These are phyloP conservation scores for Diaporthe vexans DNA, from an alignment of 2,329 filamentous ascomycete genomes.

Conservation along the genomic window DNA sequence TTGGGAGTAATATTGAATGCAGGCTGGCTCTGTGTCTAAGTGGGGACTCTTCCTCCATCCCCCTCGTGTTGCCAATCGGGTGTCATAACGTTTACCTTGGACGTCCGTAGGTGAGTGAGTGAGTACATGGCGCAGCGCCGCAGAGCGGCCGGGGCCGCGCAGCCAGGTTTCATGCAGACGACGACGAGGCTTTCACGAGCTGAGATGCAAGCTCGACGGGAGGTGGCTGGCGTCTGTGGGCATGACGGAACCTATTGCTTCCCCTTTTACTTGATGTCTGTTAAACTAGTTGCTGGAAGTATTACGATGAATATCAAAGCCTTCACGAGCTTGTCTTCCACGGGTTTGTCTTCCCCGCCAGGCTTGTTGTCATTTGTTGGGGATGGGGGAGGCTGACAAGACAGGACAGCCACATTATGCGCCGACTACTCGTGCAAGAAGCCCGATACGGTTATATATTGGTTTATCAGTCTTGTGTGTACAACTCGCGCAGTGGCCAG, in stretches of 20 bases:
- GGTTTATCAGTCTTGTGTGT: background rate
- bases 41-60: background rate
- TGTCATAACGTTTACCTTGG: too few relatives aligned
- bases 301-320: background rate
- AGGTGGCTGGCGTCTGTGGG: slow-evolving; percentile 10
- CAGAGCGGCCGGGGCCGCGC: slow-evolving; percentile 23
- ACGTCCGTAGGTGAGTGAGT: background rate
- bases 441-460: slow-evolving; percentile 11
- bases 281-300: slow-evolving; percentile 19
- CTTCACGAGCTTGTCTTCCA: background rate
- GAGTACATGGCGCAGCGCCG: background rate
- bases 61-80: slow-evolving; percentile 4
- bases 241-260: background rate
- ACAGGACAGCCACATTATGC: slow-evolving; percentile 8
- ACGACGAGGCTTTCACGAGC: background rate
- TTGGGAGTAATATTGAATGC: background rate
- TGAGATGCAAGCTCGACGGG: background rate
- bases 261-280: background rate
- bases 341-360: background rate
- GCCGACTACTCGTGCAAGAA: slow-evolving; percentile 6
- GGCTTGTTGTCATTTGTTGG: background rate
- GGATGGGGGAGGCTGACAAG: background rate
- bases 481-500: slow-evolving; percentile 2
- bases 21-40: background rate
- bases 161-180: slow-evolving; percentile 21